A percentile compares a stretch with the other conserved stretches of the same genome.
These are phyloP conservation scores for Saccharomycodes ludwigii DNA, from an alignment of 805 yeast species.

Conservation along the genomic window DNA sequence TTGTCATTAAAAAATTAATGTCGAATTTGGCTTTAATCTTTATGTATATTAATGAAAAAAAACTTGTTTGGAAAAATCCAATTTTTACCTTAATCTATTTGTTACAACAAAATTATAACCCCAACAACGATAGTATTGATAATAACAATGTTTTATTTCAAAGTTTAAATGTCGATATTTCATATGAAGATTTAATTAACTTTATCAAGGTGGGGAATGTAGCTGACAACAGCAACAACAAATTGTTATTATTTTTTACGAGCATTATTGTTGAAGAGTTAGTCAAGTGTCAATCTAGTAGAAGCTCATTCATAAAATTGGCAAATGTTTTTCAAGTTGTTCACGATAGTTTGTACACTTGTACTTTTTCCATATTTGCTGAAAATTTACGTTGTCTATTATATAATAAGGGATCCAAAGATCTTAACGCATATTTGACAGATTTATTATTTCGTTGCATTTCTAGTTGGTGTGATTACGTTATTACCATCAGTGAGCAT, in stretches of 20 bases:
- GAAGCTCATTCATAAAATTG: constrained; percentile 9
- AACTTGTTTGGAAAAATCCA: constrained; percentile 21
- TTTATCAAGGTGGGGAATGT: constrained; percentile 11
- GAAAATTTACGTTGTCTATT: constrained; percentile 3
- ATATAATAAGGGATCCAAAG: no score
- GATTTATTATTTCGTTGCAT: constrained; percentile 17
- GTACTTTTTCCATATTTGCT: constrained; percentile 16
- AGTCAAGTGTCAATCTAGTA: constrained; percentile 19
- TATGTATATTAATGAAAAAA: constrained; percentile 15
- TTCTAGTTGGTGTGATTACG: constrained; percentile 21
- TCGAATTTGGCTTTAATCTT: constrained; percentile 23
- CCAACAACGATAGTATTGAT: not conserved
- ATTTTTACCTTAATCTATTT: constrained; percentile 16
- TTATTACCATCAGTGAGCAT: no score
- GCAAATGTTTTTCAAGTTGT: constrained; percentile 19
- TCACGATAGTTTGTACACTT: constrained; percentile 21
- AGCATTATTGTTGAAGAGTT: constrained; percentile 24
- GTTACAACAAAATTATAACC: not conserved
- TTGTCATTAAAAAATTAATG: constrained; percentile 21
- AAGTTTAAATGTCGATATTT: constrained; percentile 10
- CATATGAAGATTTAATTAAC: constrained; percentile 16
- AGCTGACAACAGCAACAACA: constrained; percentile 14
- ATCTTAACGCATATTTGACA: no score
- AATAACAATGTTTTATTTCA: constrained; percentile 5
- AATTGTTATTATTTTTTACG: constrained; percentile 17